Evolutionary conservation across 2,329 filamentous ascomycete species (phyloP).

Genomic region (Xylaria digitata): DNA sequence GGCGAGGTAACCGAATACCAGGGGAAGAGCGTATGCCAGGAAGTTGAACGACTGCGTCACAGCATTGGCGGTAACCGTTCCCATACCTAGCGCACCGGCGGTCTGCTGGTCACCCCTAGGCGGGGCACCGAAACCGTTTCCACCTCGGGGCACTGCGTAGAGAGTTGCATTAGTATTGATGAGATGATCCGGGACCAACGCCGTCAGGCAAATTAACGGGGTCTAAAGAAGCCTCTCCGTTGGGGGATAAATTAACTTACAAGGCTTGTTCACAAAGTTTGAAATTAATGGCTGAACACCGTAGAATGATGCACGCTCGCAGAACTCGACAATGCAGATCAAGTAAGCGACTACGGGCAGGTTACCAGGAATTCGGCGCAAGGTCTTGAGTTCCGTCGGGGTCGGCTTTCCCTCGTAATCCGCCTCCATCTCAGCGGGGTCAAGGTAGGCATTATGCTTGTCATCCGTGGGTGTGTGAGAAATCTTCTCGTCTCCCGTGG

Average conservation of each 20-base stretch:
- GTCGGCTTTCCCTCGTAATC: constrained; percentile 57
- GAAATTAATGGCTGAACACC: constrained; percentile 65
- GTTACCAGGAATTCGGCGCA: constrained; percentile 57
- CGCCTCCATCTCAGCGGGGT: constrained; percentile 44
- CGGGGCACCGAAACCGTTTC: constrained; percentile 60
- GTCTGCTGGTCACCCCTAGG: constrained; percentile 57
- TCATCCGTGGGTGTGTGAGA: constrained; percentile 40
- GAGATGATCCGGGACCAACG: background rate
- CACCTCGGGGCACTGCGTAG: constrained; percentile 59
- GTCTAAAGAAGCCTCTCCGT: background rate
- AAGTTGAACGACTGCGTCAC: constrained; percentile 66
- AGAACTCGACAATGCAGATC: constrained; percentile 69
- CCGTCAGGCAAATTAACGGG: too few relatives aligned
- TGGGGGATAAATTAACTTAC: constrained; percentile 33
- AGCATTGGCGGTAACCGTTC: constrained; percentile 64
- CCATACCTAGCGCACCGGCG: constrained; percentile 69
- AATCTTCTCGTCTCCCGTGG: constrained; percentile 43
- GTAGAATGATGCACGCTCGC: constrained; percentile 71
- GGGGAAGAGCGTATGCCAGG: constrained; percentile 67
- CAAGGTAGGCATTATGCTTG: constrained; percentile 44
- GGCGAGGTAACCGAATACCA: constrained; percentile 67
- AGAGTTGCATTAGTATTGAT: constrained; percentile 13
- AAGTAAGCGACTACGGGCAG: constrained; percentile 66
- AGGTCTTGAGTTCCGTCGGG: constrained; percentile 56
- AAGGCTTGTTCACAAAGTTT: constrained; percentile 71